Base-by-base conservation (phyloP, 306 rosid genomes). In the Quercus ilex region DNA sequence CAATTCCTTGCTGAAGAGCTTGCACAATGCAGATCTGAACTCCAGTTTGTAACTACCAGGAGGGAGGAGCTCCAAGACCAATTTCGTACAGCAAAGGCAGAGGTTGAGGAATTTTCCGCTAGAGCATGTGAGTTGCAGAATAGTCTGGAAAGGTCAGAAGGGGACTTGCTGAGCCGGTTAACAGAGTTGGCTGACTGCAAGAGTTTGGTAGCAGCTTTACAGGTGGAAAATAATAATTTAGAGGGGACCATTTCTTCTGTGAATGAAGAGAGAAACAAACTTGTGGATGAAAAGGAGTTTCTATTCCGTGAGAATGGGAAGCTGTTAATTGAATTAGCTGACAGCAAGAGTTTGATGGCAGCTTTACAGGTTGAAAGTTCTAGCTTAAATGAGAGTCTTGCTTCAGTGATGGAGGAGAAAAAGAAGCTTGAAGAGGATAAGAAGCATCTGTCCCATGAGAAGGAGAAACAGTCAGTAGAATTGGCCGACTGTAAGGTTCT, bases 171-270 rank as follows among this genome's bases (percentile, higher is more conserved):
- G 63, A 86, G 83, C 76, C 81, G 90, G 75, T 86, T 85, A 76
- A 75, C 72, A 30, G 96, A 95, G 85, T 85, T 95, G 84, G 87
- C 86, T 72, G 89, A 88, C 78, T 87, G 91, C 90, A 90, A 90
- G 84, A 69, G 71, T 74, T 90, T 87, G 83, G 79, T 88, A 78
- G 79, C 85, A 79, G 82, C 79, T 82, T 88, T 89, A 78, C 89
- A 88, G 86, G 83, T 55, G 28, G 97, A 91, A 83, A 91, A 87
- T 77, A 89, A 87, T 75, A 88, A 78, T 75, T 74, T 88, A 79
- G 81, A 79, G 68, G 88, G 82, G 74, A 79, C 83, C 49, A 77
- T 95, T 73, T 82, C 81, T 78, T 87, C 77, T 55, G 74, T 78
- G 72, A 82, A 52, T 25, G 88, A 80, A 74, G 91, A 89, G 80